Base-by-base conservation (phyloP, 129 eudicot species). In the Pittosporum tobira region DNA sequence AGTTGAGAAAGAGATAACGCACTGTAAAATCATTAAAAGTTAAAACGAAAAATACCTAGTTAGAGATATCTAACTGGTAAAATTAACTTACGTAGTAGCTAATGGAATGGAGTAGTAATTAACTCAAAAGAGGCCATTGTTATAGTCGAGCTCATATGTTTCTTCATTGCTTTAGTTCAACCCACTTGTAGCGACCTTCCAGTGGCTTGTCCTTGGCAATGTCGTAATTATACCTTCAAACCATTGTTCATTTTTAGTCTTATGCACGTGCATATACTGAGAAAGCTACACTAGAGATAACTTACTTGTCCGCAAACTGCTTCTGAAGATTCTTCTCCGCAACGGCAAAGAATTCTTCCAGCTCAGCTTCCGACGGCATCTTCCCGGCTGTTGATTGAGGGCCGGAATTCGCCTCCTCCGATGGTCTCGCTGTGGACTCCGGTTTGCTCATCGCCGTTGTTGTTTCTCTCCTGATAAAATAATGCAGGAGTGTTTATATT, bases 101-200 rank as follows among this genome's bases (percentile, higher is more conserved):
- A 24, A 47, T 59, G 30, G 51, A 31, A 63, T 29, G 24, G 13
- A n/a, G n/a, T 28, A 56, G 31, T 30, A 34, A 34, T 34, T 0
- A 34, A 34, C 13, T 34, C 40, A 50, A 50, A 50, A 13, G 66
- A 37, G 45, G n/a, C 7, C n/a, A n/a, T n/a, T n/a, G n/a, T n/a
- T n/a, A n/a, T n/a, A 48, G 5, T 61, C 25, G 40, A 28, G 22
- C 51, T 55, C 26, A 15, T 48, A 48, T 16, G 14, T 56, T 37
- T 46, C 63, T 71, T 74, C 80, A 80, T 69, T 67, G 81, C 68
- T 84, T 78, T 37, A 79, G 54, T 47, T 54, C 76, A 69, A 72
- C 73, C 96, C 96, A 88, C 59, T 84, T 83, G 56, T 68, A 88
- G 19, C 94, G 94, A 45, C 96, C 96, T 74, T 84, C 71, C 78